Conservation (phyloP, 352 stramenopile species). For the Phytophthora syringae region DNA sequence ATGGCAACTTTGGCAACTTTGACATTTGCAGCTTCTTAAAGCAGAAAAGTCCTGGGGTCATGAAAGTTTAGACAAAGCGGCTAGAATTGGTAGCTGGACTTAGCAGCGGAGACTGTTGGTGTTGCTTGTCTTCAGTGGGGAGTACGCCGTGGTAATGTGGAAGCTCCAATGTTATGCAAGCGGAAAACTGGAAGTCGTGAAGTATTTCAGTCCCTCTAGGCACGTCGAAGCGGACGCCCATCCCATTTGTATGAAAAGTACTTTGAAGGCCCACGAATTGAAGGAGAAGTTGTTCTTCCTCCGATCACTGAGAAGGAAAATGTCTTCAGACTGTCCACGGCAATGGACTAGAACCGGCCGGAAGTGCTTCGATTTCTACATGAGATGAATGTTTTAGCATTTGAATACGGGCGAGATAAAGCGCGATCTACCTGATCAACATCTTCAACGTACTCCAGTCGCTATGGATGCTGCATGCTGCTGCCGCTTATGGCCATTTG, state of each 20-base stretch:
- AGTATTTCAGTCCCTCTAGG: too few species aligned
- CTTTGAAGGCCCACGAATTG: neutral
- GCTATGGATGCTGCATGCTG: constrained; percentile 9
- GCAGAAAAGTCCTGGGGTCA: neutral
- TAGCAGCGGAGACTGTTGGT: neutral
- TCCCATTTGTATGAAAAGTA: constrained; percentile 18
- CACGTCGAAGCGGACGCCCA: too few species aligned
- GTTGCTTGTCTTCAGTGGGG: neutral
- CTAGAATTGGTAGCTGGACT: neutral
- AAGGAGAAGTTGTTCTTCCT: neutral
- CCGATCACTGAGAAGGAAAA: neutral
- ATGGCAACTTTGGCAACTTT: constrained; percentile 7
- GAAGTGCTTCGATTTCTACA: constrained; percentile 9
- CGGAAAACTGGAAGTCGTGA: constrained; percentile 8
- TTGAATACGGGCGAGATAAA: neutral
- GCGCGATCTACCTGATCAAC: neutral
- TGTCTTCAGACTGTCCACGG: neutral
- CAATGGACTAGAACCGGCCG: constrained; percentile 15
- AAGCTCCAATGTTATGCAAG: constrained; percentile 14
- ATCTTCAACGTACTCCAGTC: neutral
- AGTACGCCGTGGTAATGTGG: neutral
- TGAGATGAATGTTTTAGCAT: neutral
- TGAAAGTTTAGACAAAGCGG: neutral
- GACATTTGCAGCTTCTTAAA: constrained; percentile 16
- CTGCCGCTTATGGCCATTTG: constrained; percentile 5